These are phyloP conservation scores for Penicillium olsonii DNA, from an alignment of 2,329 filamentous ascomycete genomes.

Conservation along the genomic window DNA sequence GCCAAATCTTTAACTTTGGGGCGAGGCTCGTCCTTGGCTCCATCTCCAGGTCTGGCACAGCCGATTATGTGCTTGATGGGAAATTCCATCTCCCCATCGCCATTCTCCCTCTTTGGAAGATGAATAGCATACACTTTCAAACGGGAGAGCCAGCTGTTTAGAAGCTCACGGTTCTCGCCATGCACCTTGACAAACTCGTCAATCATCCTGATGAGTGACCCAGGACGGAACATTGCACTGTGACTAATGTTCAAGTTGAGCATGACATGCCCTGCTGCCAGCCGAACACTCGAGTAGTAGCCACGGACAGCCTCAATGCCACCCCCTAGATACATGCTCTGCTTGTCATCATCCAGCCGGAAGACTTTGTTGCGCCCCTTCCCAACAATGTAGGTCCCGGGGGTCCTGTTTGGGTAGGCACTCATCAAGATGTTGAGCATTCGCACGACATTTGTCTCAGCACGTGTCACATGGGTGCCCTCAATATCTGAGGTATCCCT, in stretches of 20 bases:
- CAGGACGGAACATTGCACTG: constrained; percentile 14
- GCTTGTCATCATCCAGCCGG: constrained; percentile 13
- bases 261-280: constrained; percentile 12
- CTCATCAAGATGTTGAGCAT: constrained; percentile 23
- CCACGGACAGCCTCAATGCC: constrained; percentile 21
- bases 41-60: constrained; percentile 15
- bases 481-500: neutral
- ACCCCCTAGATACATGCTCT: constrained; percentile 5
- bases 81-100: neutral
- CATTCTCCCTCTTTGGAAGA: neutral
- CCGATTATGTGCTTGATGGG: constrained; percentile 12
- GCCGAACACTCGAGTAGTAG: constrained; percentile 22
- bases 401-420: constrained; percentile 4
- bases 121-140: constrained; percentile 17
- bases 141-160: constrained; percentile 14
- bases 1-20: constrained; percentile 3
- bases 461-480: neutral
- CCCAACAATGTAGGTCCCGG: constrained; percentile 11
- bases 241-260: constrained; percentile 26
- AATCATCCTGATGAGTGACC: neutral
- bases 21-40: neutral
- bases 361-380: constrained; percentile 22
- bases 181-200: neutral
- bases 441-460: constrained; percentile 5
- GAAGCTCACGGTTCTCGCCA: neutral